phyloP scores from a whole-genome alignment of 2,329 filamentous ascomycete species.

The Fusarium succisae region DNA sequence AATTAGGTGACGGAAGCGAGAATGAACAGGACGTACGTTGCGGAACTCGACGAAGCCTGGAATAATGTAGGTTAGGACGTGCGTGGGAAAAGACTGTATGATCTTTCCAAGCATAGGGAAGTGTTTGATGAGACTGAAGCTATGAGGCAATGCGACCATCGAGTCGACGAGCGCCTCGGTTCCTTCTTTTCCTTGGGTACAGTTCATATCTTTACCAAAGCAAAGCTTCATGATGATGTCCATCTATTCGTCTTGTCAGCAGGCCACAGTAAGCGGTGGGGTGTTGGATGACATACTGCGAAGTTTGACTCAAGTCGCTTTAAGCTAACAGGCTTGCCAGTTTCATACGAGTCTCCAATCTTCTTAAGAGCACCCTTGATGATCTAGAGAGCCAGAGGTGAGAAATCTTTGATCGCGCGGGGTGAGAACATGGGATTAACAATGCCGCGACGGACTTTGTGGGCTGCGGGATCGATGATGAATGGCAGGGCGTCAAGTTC shows the following conservation, averaged over 20 bases:
- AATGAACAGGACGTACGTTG: neutral
- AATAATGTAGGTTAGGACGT: neutral
- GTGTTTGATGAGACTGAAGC: neutral
- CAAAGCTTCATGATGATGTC: neutral
- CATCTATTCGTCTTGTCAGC: neutral
- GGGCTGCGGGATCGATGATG: neutral
- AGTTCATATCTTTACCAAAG: neutral
- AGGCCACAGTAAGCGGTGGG: too few species aligned
- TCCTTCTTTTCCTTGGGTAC: neutral
- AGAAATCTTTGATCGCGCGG: neutral
- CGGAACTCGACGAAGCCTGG: neutral
- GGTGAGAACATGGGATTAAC: neutral
- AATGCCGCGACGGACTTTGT: neutral
- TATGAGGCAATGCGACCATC: neutral
- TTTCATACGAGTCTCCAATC: neutral
- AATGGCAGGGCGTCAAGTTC: neutral
- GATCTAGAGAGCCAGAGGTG: neutral
- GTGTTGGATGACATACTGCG: neutral
- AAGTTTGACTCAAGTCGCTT: neutral
- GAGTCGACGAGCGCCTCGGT: neutral
- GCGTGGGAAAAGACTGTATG: neutral
- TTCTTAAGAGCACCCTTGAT: neutral
- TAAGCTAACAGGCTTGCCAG: neutral
- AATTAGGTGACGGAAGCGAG: rapidly evolving
- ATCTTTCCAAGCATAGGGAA: neutral